Evolutionary conservation across 2,329 filamentous ascomycete genomes (phyloP).

Genomic region (Tolypocladium inflatum): DNA sequence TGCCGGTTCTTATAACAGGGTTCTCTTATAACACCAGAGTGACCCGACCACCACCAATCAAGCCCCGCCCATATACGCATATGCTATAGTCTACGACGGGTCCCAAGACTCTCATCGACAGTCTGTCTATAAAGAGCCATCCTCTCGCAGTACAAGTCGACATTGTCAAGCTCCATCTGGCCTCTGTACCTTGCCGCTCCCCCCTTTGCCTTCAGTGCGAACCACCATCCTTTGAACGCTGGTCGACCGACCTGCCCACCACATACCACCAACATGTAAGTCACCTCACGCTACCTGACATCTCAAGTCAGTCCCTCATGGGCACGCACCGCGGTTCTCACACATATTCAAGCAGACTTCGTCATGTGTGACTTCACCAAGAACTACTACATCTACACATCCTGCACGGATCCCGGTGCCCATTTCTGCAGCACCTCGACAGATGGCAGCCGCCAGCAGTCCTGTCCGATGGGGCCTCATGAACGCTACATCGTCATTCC

Average conservation of each 20-base stretch:
- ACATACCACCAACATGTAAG: neutral
- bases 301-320: neutral
- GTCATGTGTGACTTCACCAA: slow-evolving; percentile 58
- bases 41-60: neutral
- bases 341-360: slow-evolving; percentile 3
- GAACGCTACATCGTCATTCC: slow-evolving; percentile 65
- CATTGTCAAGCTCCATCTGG: neutral
- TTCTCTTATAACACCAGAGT: neutral
- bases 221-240: neutral
- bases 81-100: neutral
- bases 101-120: neutral
- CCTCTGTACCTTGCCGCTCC: neutral
- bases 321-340: neutral
- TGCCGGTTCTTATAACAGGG: neutral
- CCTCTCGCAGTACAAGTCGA: neutral
- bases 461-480: slow-evolving; percentile 57
- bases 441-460: slow-evolving; percentile 51
- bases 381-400: slow-evolving; percentile 69
- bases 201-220: neutral
- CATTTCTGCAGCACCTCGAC: slow-evolving; percentile 64
- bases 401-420: slow-evolving; percentile 56
- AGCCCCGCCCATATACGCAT: neutral
- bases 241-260: neutral
- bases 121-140: neutral
- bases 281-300: neutral